Base-by-base conservation (phyloP, 1,284 basidiomycete genomes). In the Golubevia pallescens region DNA sequence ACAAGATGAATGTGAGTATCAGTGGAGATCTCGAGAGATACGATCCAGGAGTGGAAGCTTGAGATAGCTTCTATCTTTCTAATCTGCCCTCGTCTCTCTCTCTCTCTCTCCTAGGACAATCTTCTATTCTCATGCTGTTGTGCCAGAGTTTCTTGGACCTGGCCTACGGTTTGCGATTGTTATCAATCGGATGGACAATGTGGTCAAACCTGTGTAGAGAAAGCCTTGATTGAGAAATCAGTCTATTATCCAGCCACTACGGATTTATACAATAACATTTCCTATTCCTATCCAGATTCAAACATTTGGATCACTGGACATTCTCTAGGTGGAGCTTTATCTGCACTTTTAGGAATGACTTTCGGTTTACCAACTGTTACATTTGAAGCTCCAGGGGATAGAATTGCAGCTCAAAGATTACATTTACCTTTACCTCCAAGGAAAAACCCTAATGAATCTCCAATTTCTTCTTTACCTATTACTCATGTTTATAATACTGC, bases 101-200 rank as follows among this genome's bases (percentile, higher is more conserved):
- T 10, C 34, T 10, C 34, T 38, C 34, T 10, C 19, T 56, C 53
- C 1, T 70, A 88, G 86, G 95, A 97, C 86, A 98, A 98, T 76
- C 86, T 99, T n/a, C 87, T 98, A 63, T 99, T 98, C 87, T 97
- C 94, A 62, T 99, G 96, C 86, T 99, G 96, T 87, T 99, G 96
- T 86, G 97, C 97, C 0, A 88, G 91, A 19, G 90, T 99, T 23
- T 93, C 93, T 81, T 97, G 94, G 90, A 91, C 93, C 3, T 99
- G 96, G 96, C 91, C 92, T 54, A 90, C 94, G 0, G 96, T 98
- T 3, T 99, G 97, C 86, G 93, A 91, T 67, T 99, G 96, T 86
- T 93, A 93, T 86, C 63, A 71, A 19, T 69, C 65, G 10, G 66
- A 75, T 51, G 58, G 69, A 52, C 66, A 92, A 76, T 99, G 96